Percentiles rank a stretch among this genome's conserved stretches.
Evolutionary conservation across 2,329 filamentous ascomycete species (phyloP).

Genomic region (Pezicula carpinea): DNA sequence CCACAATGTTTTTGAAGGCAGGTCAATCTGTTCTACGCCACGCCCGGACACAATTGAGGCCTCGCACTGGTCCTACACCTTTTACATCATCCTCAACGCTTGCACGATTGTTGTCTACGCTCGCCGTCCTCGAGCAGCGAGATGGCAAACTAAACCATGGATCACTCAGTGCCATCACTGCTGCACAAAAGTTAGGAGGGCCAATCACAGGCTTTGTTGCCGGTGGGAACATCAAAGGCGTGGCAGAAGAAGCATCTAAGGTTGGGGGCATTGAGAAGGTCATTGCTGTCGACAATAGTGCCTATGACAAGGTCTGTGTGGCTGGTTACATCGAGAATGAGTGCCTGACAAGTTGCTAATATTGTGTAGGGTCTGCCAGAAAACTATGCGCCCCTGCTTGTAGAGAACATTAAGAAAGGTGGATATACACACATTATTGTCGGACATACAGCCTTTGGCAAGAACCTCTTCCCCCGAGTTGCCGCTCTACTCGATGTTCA

Average conservation of each 20-base stretch:
- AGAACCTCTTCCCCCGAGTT: constrained; percentile 87
- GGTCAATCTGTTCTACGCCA: constrained; percentile 25
- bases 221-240: constrained; percentile 68
- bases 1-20: constrained; percentile 28
- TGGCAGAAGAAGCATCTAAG: constrained; percentile 81
- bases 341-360: constrained; percentile 4
- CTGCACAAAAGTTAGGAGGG: constrained; percentile 81
- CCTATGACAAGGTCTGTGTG: constrained; percentile 77
- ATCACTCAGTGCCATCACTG: constrained; percentile 80
- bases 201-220: constrained; percentile 83
- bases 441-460: constrained; percentile 92
- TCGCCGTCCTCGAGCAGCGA: constrained; percentile 88
- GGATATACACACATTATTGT: constrained; percentile 89
- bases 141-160: constrained; percentile 81
- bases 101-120: constrained; percentile 73
- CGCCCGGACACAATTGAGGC: constrained; percentile 36
- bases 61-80: constrained; percentile 33
- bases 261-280: constrained; percentile 89
- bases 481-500: constrained; percentile 88
- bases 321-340: not conserved
- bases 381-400: constrained; percentile 87
- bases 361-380: constrained; percentile 72
- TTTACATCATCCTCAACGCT: constrained; percentile 44
- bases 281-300: constrained; percentile 78
- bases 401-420: constrained; percentile 95